Evolutionary conservation across 2,329 filamentous ascomycete genomes (phyloP).

Genomic region (Cladobotryum protrusum): DNA sequence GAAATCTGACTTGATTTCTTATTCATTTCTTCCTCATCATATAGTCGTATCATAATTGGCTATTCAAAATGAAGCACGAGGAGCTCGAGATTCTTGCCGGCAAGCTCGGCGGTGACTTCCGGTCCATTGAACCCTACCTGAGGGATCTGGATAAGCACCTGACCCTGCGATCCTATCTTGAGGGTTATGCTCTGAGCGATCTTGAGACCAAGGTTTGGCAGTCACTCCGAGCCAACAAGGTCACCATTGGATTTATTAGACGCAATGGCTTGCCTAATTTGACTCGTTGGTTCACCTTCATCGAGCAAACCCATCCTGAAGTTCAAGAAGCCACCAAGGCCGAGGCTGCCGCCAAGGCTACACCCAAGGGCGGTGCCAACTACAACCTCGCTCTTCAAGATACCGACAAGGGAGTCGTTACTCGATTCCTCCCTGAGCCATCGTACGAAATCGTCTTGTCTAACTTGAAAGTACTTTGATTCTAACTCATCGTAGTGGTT

Average conservation of each 20-base stretch:
- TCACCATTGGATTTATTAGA: constrained; percentile 74
- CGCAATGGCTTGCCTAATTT: constrained; percentile 72
- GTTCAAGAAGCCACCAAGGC: constrained; percentile 64
- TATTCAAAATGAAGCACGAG: constrained; percentile 47
- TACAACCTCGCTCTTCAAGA: constrained; percentile 85
- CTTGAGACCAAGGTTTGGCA: constrained; percentile 80
- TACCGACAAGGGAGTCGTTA: constrained; percentile 82
- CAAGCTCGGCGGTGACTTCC: constrained; percentile 64
- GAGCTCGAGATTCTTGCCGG: constrained; percentile 47
- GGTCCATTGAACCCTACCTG: constrained; percentile 68
- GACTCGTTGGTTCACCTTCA: constrained; percentile 78
- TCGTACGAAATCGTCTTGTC: constrained; percentile 50
- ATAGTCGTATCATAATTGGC: neutral
- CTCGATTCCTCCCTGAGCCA: constrained; percentile 88
- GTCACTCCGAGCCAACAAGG: constrained; percentile 74
- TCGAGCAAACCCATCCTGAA: constrained; percentile 77
- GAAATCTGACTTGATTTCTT: neutral
- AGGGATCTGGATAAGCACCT: constrained; percentile 80
- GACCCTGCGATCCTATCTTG: constrained; percentile 77
- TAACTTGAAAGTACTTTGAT: neutral
- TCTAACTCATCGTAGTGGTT: constrained; percentile 48
- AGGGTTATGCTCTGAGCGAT: constrained; percentile 71
- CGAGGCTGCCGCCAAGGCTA: constrained; percentile 64
- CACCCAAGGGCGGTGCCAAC: constrained; percentile 72
- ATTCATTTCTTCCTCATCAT: constrained; percentile 1